A percentile compares a stretch with the other conserved stretches of the same genome.
Evolutionary conservation across 1,139 yeast species (phyloP).

Genomic region (Maudiozyma humilis): DNA sequence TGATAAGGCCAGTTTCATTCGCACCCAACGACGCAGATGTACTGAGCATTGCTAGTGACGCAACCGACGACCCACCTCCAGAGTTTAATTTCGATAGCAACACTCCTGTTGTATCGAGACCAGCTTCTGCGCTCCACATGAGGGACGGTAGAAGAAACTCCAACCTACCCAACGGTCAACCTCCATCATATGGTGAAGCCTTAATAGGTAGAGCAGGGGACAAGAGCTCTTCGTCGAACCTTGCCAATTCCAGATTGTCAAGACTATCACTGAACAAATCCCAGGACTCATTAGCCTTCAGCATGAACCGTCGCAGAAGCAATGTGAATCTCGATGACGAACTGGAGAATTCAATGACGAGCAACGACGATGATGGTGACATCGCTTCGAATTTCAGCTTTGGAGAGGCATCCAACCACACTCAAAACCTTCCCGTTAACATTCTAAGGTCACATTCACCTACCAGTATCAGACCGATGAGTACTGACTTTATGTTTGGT

Average conservation of each 20-base stretch:
- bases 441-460: conserved; percentile 27
- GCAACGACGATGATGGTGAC: conserved; percentile 28
- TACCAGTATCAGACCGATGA: conserved; percentile 7
- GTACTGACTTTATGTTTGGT: conserved; percentile 5
- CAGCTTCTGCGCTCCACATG: background rate
- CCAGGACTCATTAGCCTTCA: conserved; percentile 16
- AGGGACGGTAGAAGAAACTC: background rate
- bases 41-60: conserved; percentile 1
- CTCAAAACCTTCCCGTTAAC: conserved; percentile 29
- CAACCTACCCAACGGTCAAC: conserved; percentile 10
- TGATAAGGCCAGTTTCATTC: conserved; percentile 10
- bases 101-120: conserved; percentile 14
- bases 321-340: conserved; percentile 9
- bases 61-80: conserved; percentile 19
- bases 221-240: conserved; percentile 2
- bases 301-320: conserved; percentile 3
- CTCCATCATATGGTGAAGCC: conserved; percentile 34
- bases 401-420: conserved; percentile 21
- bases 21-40: conserved; percentile 1
- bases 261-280: conserved; percentile 19
- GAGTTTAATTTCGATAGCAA: conserved; percentile 16
- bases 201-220: conserved; percentile 19
- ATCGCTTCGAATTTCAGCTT: conserved; percentile 32
- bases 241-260: conserved; percentile 12
- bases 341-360: conserved; percentile 13